Percentiles rank a stretch among this genome's conserved stretches.
phyloP scores from a whole-genome alignment of 2,329 filamentous ascomycete genomes.

The Cladophialophora carrionii region DNA sequence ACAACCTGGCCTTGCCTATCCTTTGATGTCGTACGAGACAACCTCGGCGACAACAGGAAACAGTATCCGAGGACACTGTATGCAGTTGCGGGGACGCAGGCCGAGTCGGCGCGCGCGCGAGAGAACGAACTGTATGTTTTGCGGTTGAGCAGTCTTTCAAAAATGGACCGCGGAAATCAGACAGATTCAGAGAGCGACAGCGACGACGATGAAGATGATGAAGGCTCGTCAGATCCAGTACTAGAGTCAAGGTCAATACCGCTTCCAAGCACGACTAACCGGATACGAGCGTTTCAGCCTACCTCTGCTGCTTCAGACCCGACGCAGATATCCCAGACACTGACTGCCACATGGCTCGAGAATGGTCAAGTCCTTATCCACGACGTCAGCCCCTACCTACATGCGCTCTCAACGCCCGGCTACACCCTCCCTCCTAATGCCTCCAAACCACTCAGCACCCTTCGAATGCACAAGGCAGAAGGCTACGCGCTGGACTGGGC shows the following conservation, averaged over 20 bases:
- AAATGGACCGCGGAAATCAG: conserved; percentile 75
- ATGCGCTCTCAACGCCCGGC: conserved; percentile 87
- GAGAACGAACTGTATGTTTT: conserved; percentile 96
- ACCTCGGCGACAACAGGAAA: conserved; percentile 83
- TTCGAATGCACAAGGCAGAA: conserved; percentile 88
- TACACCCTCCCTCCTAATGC: conserved; percentile 77
- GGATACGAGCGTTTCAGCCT: conserved; percentile 80
- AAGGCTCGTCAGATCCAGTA: conserved; percentile 72
- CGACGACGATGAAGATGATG: conserved; percentile 70
- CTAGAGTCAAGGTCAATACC: conserved; percentile 91
- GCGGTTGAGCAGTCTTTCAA: conserved; percentile 89
- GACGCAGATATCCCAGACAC: conserved; percentile 73
- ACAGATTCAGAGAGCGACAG: conserved; percentile 71
- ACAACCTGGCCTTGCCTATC: conserved; percentile 97
- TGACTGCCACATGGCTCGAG: conserved; percentile 92
- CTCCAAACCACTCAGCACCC: conserved; percentile 83
- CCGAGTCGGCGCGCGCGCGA: conserved; percentile 70
- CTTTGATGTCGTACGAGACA: conserved; percentile 87
- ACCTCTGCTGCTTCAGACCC: conserved; percentile 68
- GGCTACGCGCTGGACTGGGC: conserved; percentile 99
- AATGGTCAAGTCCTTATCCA: conserved; percentile 83
- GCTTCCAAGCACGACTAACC: conserved; percentile 84
- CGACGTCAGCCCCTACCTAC: conserved; percentile 87
- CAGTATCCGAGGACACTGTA: conserved; percentile 96
- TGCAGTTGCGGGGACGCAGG: conserved; percentile 91